Percentiles rank a stretch among this genome's conserved stretches.
These are phyloP conservation scores for Mediolabrus comicus DNA, from an alignment of 108 stramenopile genomes.

Conservation along the genomic window DNA sequence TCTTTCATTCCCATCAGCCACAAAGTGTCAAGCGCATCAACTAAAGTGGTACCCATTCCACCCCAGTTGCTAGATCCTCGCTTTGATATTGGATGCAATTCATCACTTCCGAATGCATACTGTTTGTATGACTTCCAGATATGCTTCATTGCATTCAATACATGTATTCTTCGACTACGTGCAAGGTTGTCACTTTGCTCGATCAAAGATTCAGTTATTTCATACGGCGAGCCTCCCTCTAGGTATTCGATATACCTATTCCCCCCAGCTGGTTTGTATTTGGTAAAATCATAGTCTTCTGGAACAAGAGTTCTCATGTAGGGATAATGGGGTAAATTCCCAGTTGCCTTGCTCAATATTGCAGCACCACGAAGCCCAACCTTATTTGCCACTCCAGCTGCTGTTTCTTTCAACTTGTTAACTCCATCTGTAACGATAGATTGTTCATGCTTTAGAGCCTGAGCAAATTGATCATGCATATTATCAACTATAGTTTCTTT, in stretches of 20 bases:
- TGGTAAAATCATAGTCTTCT: conserved; percentile 17
- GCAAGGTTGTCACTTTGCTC: conserved; percentile 51
- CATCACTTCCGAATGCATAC: conserved; percentile 85
- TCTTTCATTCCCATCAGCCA: conserved; percentile 96
- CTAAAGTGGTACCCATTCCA: conserved; percentile 88
- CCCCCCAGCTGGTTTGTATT: conserved; percentile 32
- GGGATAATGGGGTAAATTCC: conserved; percentile 10
- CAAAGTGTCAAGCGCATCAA: conserved; percentile 95
- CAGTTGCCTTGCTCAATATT: neutral
- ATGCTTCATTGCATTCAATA: conserved; percentile 74
- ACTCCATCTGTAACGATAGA: neutral
- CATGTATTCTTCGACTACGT: conserved; percentile 59
- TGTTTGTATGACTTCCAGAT: conserved; percentile 71
- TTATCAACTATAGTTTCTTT: conserved; percentile 9
- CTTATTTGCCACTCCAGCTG: conserved; percentile 13
- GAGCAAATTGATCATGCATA: conserved; percentile 17
- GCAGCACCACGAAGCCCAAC: conserved; percentile 1
- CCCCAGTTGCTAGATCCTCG: conserved; percentile 69
- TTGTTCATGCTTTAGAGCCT: conserved; percentile 1
- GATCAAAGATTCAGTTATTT: conserved; percentile 1
- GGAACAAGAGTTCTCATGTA: conserved; percentile 32
- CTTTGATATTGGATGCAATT: conserved; percentile 61
- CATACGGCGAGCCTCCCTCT: conserved; percentile 32
- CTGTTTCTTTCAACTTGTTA: conserved; percentile 8
- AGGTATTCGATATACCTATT: conserved; percentile 35